These are phyloP conservation scores for Penstemon newberryi DNA, from an alignment of 257 asterid species.

Conservation along the genomic window DNA sequence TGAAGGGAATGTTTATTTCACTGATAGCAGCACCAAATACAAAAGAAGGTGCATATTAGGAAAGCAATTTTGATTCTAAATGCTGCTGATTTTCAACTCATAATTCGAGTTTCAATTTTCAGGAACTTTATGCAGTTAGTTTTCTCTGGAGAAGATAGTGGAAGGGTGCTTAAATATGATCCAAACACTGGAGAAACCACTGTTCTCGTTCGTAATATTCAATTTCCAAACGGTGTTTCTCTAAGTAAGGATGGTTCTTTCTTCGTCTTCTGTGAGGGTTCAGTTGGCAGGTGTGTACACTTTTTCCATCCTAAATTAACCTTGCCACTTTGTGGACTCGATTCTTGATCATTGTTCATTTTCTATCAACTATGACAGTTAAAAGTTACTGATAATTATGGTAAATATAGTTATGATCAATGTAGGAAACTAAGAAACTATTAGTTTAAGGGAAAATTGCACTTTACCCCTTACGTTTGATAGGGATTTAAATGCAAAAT, in stretches of 20 bases:
- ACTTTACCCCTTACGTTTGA: neutral
- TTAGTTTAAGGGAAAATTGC: neutral
- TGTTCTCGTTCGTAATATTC: conserved; percentile 68
- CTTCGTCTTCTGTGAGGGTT: conserved; percentile 77
- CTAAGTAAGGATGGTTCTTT: conserved; percentile 84
- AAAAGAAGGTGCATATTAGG: conserved; percentile 59
- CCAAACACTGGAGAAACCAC: conserved; percentile 65
- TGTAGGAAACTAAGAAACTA: neutral
- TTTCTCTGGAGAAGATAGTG: conserved; percentile 76
- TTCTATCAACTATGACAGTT: neutral
- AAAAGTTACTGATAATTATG: neutral
- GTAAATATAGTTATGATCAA: neutral
- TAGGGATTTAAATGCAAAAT: too few species aligned
- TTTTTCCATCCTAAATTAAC: conserved; percentile 6
- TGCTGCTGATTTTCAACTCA: conserved; percentile 5
- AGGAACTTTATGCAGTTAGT: conserved; percentile 83
- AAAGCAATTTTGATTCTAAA: neutral
- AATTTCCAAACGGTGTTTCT: conserved; percentile 87
- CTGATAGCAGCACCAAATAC: conserved; percentile 84
- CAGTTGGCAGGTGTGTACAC: conserved; percentile 60
- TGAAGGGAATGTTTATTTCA: conserved; percentile 80
- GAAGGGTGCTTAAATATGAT: conserved; percentile 81
- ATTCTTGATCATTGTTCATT: neutral
- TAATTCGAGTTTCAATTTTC: conserved; percentile 21
- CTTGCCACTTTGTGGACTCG: too few species aligned